These are phyloP conservation scores for Fraxinus albicans DNA, from an alignment of 305 asterid genomes.

Conservation along the genomic window DNA sequence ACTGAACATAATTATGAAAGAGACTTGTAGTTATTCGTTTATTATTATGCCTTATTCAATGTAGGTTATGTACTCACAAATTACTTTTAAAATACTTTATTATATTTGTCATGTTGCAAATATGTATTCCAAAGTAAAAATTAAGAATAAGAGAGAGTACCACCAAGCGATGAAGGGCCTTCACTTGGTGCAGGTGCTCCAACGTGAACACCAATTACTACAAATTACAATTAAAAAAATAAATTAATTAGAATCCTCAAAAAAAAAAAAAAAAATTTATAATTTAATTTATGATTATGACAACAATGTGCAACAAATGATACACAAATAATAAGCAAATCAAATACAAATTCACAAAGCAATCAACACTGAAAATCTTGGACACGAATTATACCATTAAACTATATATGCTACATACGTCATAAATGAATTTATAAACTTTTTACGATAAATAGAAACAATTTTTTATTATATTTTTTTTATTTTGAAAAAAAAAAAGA, in stretches of 20 bases:
- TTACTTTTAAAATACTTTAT: background rate
- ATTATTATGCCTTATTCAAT: background rate
- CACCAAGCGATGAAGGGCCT: conserved; percentile 35
- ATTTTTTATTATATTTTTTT: background rate
- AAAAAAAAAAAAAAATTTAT: background rate
- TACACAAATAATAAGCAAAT: background rate
- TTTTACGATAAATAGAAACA: background rate
- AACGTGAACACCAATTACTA: conserved; percentile 48
- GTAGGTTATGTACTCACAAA: background rate
- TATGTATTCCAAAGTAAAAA: background rate
- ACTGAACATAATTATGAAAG: background rate
- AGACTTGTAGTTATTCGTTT: background rate
- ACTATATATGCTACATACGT: background rate
- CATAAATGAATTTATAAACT: background rate
- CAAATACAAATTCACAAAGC: background rate
- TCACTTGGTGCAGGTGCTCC: conserved; percentile 40
- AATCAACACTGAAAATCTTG: background rate
- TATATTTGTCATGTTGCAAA: background rate
- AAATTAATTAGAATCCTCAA: background rate
- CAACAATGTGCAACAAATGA: background rate
- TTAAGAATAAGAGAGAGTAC: background rate
- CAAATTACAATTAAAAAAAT: conserved; percentile 6
- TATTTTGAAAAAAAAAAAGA: background rate
- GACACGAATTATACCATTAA: background rate
- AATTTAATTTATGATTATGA: background rate